Conservation (phyloP, 495 filamentous ascomycete species). For the Tuber magnatum region DNA sequence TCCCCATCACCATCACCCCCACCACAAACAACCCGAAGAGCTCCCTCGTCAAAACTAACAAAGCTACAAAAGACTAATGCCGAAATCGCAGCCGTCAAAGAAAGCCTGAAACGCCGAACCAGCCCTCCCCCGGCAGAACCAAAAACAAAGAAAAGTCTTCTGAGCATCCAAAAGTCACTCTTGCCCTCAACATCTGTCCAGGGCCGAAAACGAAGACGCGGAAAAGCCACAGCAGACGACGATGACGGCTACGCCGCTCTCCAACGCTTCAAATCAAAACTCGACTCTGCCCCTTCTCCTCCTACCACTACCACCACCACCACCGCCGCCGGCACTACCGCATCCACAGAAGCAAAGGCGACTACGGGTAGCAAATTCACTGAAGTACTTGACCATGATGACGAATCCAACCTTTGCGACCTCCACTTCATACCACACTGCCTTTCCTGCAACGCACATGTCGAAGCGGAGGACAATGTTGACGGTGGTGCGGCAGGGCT, state of each 20-base stretch:
- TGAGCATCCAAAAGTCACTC: conserved; percentile 57
- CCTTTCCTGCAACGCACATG: conserved; percentile 80
- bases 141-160: conserved; percentile 49
- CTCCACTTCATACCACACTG: conserved; percentile 90
- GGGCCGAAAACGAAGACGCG: conserved; percentile 69
- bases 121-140: conserved; percentile 9
- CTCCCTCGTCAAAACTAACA: conserved; percentile 15
- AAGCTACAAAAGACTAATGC: conserved; percentile 58
- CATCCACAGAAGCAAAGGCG: neutral
- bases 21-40: conserved; percentile 10
- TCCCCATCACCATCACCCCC: conserved; percentile 6
- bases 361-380: neutral
- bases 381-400: conserved; percentile 48
- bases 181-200: conserved; percentile 73
- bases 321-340: neutral
- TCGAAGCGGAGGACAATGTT: conserved; percentile 51
- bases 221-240: conserved; percentile 43
- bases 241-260: conserved; percentile 33
- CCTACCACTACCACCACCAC: neutral
- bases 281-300: conserved; percentile 49
- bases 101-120: conserved; percentile 69
- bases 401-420: conserved; percentile 69
- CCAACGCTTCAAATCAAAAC: conserved; percentile 53
- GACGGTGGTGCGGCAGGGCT: conserved; percentile 53
- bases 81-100: conserved; percentile 82